Conservation (phyloP, 441 rosid genomes). For the Cnidoscolus chayamansa region DNA sequence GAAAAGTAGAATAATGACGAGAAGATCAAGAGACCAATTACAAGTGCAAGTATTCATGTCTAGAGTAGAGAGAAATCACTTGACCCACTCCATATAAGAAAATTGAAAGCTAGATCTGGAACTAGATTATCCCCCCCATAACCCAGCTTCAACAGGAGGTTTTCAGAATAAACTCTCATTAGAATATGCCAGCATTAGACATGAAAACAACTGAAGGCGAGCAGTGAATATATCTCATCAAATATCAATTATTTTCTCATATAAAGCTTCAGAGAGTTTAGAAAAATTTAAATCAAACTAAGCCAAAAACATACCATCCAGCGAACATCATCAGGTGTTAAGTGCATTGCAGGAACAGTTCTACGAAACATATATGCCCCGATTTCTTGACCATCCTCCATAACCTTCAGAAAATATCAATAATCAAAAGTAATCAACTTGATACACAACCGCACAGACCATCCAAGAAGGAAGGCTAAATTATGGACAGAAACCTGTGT, state of each 20-base stretch:
- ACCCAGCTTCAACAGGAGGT: not conserved
- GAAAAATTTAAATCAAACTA: conserved; percentile 8
- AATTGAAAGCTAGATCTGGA: not conserved
- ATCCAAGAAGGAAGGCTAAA: conserved; percentile 9
- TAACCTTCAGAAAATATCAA: conserved; percentile 50
- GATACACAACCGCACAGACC: conserved; percentile 7
- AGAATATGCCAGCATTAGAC: not conserved
- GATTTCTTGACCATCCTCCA: conserved; percentile 94
- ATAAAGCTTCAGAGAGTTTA: not conserved
- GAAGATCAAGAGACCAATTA: conserved; percentile 9
- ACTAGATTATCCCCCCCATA: not conserved
- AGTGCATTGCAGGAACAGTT: conserved; percentile 81
- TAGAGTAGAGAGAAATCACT: not conserved
- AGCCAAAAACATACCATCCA: conserved; percentile 64
- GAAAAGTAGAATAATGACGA: not conserved
- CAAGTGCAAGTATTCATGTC: not conserved
- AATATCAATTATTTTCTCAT: not conserved
- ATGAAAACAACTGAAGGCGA: not conserved
- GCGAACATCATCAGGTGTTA: conserved; percentile 83
- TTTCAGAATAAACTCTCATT: not conserved
- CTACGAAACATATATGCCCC: conserved; percentile 94
- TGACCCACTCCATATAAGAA: not conserved
- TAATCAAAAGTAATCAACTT: conserved; percentile 2
- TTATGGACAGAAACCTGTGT: conserved; percentile 54
- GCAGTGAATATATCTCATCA: not conserved